These are phyloP conservation scores for Microbotryomycetes sp. DNA, from an alignment of 1,284 basidiomycete species.

Conservation along the genomic window DNA sequence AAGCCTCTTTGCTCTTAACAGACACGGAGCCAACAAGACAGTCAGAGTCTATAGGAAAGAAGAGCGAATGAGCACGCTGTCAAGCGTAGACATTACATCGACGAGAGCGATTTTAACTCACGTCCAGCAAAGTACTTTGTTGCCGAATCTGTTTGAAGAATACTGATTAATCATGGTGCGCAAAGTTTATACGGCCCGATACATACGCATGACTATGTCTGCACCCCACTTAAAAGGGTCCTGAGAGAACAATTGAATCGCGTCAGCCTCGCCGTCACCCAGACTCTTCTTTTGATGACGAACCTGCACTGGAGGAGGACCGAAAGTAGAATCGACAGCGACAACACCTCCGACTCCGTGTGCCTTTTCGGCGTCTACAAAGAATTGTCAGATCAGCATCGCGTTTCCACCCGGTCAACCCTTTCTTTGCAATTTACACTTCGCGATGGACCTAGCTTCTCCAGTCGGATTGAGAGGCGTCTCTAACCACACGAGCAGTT, in stretches of 20 bases:
- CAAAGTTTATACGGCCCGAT: no score
- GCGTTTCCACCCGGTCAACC: background rate
- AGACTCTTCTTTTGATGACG: no score
- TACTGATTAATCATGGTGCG: no score
- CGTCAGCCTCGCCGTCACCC: no score
- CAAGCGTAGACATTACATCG: no score
- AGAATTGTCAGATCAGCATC: background rate
- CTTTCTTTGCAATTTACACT: constrained; percentile 51
- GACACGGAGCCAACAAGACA: constrained; percentile 71
- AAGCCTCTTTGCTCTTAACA: constrained; percentile 59
- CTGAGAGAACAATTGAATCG: no score
- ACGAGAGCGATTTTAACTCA: no score
- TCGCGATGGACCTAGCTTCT: constrained; percentile 66
- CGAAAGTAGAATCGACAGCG: constrained; percentile 78
- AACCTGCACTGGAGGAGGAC: constrained; percentile 59
- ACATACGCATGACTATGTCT: constrained; percentile 56
- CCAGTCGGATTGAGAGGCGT: constrained; percentile 86
- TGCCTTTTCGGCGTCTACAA: constrained; percentile 47
- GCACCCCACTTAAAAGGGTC: constrained; percentile 79
- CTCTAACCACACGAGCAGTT: constrained; percentile 71
- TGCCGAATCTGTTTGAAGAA: constrained; percentile 47
- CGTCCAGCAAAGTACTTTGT: constrained; percentile 29
- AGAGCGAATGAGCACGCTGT: no score
- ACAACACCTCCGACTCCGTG: constrained; percentile 65
- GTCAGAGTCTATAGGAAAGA: no score